A percentile compares a stretch with the other conserved stretches of the same genome.
Evolutionary conservation across 305 asterid species (phyloP).

Genomic region (Solanum chacoense): DNA sequence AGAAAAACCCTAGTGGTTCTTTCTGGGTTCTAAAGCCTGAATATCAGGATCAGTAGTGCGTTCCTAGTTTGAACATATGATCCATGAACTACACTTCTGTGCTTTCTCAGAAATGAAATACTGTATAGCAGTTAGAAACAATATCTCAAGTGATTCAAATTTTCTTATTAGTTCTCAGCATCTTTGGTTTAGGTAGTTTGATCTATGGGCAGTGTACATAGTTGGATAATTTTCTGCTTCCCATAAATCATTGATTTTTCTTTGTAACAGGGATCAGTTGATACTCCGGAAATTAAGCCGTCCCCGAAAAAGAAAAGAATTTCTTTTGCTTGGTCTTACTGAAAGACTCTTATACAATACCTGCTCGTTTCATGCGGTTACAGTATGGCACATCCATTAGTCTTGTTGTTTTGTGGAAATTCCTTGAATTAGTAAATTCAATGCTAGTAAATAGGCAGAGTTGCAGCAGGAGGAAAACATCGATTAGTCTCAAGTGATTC

Average conservation of each 20-base stretch:
- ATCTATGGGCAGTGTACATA: background rate
- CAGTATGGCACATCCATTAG: background rate
- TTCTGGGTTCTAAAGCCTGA: slow-evolving; percentile 78
- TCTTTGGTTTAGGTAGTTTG: background rate
- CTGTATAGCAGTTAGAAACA: background rate
- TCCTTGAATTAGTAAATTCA: background rate
- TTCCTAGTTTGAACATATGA: background rate
- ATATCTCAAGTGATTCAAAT: background rate
- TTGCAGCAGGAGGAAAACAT: background rate
- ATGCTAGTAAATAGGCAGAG: background rate
- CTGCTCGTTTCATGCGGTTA: background rate
- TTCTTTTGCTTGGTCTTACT: background rate
- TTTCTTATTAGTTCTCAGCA: background rate
- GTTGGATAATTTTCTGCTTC: background rate
- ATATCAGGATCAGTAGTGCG: slow-evolving; percentile 29
- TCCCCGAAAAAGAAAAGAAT: background rate
- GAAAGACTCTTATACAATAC: background rate
- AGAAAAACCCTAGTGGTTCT: slow-evolving; percentile 52
- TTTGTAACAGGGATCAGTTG: background rate
- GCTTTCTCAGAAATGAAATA: background rate
- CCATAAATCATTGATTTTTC: background rate
- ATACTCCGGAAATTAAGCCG: background rate
- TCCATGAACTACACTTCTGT: background rate
- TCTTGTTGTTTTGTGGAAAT: background rate
- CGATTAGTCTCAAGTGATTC: background rate